Percentiles rank a stretch among this genome's conserved stretches.
Conservation (phyloP, 768 basidiomycete genomes). For the Boletus tylopilopsis region DNA sequence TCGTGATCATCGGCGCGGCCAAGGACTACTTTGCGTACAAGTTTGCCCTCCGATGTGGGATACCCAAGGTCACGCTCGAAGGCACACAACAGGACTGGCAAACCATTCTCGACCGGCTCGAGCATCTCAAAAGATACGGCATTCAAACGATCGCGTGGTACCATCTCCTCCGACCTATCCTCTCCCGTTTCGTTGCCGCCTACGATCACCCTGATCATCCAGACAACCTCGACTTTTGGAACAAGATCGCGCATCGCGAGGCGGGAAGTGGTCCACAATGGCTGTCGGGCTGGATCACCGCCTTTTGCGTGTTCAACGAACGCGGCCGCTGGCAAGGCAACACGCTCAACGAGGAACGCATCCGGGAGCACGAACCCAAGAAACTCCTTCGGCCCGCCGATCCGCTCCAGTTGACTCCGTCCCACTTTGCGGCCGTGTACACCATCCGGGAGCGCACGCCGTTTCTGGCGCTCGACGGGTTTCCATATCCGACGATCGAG, state of each 20-base stretch:
- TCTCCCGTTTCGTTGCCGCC: slow-evolving; percentile 34
- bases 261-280: slow-evolving; percentile 27
- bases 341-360: slow-evolving; percentile 27
- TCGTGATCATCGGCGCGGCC: slow-evolving; percentile 41
- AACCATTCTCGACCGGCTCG: slow-evolving; percentile 33
- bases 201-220: slow-evolving; percentile 31
- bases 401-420: slow-evolving; percentile 21
- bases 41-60: slow-evolving; percentile 34
- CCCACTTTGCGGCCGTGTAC: slow-evolving; percentile 28
- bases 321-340: slow-evolving; percentile 32
- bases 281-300: slow-evolving; percentile 40
- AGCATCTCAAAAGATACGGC: slow-evolving; percentile 38
- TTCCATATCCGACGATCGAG: slow-evolving; percentile 29
- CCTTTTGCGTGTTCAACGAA: slow-evolving; percentile 34
- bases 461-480: slow-evolving; percentile 24
- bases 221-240: slow-evolving; percentile 38
- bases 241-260: slow-evolving; percentile 30
- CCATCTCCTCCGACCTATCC: slow-evolving; percentile 37
- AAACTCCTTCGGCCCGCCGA: slow-evolving; percentile 30
- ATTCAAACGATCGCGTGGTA: slow-evolving; percentile 36
- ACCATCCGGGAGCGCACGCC: slow-evolving; percentile 19
- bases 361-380: slow-evolving; percentile 27
- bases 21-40: slow-evolving; percentile 39
- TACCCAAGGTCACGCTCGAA: slow-evolving; percentile 43
- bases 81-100: slow-evolving; percentile 41